Percentiles rank a stretch among this genome's conserved stretches.
Evolutionary conservation across 495 filamentous ascomycete species (phyloP).

Genomic region (Haplographium delicatum): DNA sequence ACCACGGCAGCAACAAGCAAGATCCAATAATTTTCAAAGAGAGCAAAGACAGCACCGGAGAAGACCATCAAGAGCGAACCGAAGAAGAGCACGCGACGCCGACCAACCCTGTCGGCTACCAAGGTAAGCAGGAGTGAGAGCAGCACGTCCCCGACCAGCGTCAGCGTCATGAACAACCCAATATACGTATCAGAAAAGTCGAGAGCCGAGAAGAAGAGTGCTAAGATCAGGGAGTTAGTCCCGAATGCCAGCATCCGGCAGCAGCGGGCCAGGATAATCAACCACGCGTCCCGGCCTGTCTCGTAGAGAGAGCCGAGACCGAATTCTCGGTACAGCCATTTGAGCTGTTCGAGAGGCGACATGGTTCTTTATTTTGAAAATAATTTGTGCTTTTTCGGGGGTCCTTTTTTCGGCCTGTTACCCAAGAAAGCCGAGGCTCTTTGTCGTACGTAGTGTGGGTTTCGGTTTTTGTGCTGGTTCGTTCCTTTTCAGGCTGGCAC

Average conservation of each 20-base stretch:
- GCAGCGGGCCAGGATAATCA: slow-evolving; percentile 68
- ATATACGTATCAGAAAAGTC: slow-evolving; percentile 62
- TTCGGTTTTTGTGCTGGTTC: too few relatives aligned
- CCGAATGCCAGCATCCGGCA: slow-evolving; percentile 77
- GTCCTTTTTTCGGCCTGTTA: too few relatives aligned
- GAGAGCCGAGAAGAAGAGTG: slow-evolving; percentile 62
- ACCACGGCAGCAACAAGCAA: slow-evolving; percentile 67
- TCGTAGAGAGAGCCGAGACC: slow-evolving; percentile 40
- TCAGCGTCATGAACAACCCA: slow-evolving; percentile 84
- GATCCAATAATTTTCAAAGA: slow-evolving; percentile 66
- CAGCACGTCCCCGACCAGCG: slow-evolving; percentile 70
- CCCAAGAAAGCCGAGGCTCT: too few relatives aligned
- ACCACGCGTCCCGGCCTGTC: slow-evolving; percentile 54
- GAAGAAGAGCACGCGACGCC: slow-evolving; percentile 56
- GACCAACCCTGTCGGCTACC: slow-evolving; percentile 66
- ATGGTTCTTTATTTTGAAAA: too few relatives aligned
- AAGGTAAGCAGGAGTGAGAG: slow-evolving; percentile 71
- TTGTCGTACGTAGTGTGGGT: too few relatives aligned
- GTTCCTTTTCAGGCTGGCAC: too few relatives aligned
- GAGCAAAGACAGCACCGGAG: slow-evolving; percentile 62
- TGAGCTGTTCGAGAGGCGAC: slow-evolving; percentile 2
- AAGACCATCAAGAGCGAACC: slow-evolving; percentile 65
- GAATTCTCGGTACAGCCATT: slow-evolving; percentile 30
- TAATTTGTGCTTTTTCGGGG: too few relatives aligned
- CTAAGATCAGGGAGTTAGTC: slow-evolving; percentile 71